Conservation (phyloP, 805 yeast genomes). For the Ogataea minuta region DNA sequence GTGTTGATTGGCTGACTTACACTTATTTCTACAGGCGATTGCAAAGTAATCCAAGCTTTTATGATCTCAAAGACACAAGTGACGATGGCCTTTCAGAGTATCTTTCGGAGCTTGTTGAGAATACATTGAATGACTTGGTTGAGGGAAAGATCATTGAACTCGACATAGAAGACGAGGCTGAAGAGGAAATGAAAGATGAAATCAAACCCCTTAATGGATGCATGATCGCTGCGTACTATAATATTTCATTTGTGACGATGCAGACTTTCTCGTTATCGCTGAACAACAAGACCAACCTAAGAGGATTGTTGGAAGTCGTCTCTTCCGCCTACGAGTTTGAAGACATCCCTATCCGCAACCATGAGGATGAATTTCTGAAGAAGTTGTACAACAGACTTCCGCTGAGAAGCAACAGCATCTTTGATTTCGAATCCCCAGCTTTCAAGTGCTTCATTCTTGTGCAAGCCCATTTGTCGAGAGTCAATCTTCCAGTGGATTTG, state of each 20-base stretch:
- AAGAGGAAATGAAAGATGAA: conserved; percentile 38
- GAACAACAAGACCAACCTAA: conserved; percentile 53
- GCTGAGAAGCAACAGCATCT: conserved; percentile 42
- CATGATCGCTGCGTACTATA: conserved; percentile 72
- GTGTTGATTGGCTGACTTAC: conserved; percentile 87
- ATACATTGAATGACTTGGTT: conserved; percentile 57
- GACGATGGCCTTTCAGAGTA: conserved; percentile 74
- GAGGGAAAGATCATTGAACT: conserved; percentile 63
- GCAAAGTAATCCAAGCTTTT: conserved; percentile 81
- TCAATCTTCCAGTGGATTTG: conserved; percentile 60
- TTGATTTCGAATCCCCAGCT: conserved; percentile 47
- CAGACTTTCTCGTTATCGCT: conserved; percentile 53
- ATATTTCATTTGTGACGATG: conserved; percentile 64
- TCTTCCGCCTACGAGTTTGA: conserved; percentile 75
- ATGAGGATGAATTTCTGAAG: conserved; percentile 50
- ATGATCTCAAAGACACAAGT: conserved; percentile 68
- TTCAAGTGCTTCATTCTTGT: conserved; percentile 71
- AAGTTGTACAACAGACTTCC: conserved; percentile 63
- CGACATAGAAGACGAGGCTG: conserved; percentile 38
- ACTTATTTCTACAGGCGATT: conserved; percentile 80
- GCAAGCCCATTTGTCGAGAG: conserved; percentile 78
- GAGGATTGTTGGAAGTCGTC: conserved; percentile 61
- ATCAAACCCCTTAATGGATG: conserved; percentile 68
- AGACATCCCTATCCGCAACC: conserved; percentile 53
- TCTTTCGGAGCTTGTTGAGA: conserved; percentile 81